phyloP scores from a whole-genome alignment of 2,329 filamentous ascomycete species.

The Fusarium albidum region DNA sequence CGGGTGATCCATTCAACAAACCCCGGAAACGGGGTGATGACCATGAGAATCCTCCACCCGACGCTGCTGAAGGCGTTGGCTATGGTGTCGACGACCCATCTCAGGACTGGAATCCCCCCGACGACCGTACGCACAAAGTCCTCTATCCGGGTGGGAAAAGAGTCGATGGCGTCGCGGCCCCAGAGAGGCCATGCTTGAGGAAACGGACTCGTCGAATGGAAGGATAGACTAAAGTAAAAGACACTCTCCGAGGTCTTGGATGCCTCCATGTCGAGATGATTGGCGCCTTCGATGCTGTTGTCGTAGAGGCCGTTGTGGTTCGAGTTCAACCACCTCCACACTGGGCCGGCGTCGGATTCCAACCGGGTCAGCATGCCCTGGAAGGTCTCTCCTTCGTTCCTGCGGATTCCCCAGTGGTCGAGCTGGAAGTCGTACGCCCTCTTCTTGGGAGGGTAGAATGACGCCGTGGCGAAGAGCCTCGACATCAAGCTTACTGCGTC shows the following conservation, averaged over 20 bases:
- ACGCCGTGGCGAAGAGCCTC: constrained; percentile 13
- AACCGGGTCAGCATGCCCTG: constrained; percentile 11
- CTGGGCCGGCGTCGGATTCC: constrained; percentile 6
- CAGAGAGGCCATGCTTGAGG: constrained; percentile 5
- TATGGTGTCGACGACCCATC: not conserved
- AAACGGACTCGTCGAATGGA: constrained; percentile 6
- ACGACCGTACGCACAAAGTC: not conserved
- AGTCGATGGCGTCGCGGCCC: not conserved
- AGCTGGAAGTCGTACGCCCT: constrained; percentile 14
- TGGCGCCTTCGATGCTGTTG: constrained; percentile 10
- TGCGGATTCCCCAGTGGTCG: constrained; percentile 14
- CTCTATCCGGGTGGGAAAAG: constrained; percentile 9
- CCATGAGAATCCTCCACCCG: constrained; percentile 4
- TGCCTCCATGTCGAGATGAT: not conserved
- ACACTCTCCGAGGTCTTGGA: not conserved
- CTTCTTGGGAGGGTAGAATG: constrained; percentile 5
- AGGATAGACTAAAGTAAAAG: constrained; percentile 15
- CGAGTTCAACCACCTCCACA: constrained; percentile 10
- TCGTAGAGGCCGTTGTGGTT: constrained; percentile 8
- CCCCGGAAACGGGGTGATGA: constrained; percentile 1
- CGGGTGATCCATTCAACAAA: constrained; percentile 10
- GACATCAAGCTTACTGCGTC: not conserved
- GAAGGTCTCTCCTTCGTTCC: constrained; percentile 1
- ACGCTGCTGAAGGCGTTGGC: not conserved
- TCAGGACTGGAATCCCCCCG: not conserved